A percentile compares a stretch with the other conserved stretches of the same genome.
phyloP scores from a whole-genome alignment of 495 filamentous ascomycete species.

The Wilcoxina mikolae region DNA sequence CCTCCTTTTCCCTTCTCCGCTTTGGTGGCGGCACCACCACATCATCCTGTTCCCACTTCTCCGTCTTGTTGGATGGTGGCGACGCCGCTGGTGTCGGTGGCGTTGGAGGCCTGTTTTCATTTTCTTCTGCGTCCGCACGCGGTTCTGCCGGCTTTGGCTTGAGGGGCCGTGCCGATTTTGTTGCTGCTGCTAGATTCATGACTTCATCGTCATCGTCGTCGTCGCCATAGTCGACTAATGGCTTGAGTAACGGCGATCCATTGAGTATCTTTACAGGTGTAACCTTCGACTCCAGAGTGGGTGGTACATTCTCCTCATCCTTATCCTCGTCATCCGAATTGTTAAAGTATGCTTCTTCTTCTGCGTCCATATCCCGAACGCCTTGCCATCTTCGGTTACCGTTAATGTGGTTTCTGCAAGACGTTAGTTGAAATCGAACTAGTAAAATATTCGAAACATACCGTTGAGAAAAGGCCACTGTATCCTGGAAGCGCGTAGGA shows the following conservation, averaged over 20 bases:
- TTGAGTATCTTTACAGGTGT: constrained; percentile 30
- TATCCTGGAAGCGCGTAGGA: neutral
- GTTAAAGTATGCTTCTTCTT: constrained; percentile 91
- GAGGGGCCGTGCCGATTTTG: constrained; percentile 33
- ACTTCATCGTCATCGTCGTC: constrained; percentile 48
- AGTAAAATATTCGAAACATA: neutral
- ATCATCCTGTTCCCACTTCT: constrained; percentile 1
- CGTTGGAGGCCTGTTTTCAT: constrained; percentile 11
- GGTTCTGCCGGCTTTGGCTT: constrained; percentile 11
- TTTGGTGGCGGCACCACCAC: constrained; percentile 33
- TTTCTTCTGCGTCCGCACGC: constrained; percentile 16
- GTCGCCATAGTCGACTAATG: constrained; percentile 80
- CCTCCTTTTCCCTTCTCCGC: constrained; percentile 71
- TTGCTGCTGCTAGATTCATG: neutral
- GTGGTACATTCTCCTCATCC: constrained; percentile 16
- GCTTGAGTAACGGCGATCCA: constrained; percentile 45
- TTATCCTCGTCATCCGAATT: constrained; percentile 79
- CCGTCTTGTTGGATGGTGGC: constrained; percentile 21
- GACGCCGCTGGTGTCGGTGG: constrained; percentile 28
- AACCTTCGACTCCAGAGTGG: constrained; percentile 16
- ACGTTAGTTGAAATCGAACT: neutral
- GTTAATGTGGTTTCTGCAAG: constrained; percentile 40
- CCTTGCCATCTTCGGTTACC: constrained; percentile 56
- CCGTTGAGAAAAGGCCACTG: neutral
- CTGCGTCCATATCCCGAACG: constrained; percentile 67